Base-by-base conservation (phyloP, 257 asterid genomes). In the Gentiana dahurica region DNA sequence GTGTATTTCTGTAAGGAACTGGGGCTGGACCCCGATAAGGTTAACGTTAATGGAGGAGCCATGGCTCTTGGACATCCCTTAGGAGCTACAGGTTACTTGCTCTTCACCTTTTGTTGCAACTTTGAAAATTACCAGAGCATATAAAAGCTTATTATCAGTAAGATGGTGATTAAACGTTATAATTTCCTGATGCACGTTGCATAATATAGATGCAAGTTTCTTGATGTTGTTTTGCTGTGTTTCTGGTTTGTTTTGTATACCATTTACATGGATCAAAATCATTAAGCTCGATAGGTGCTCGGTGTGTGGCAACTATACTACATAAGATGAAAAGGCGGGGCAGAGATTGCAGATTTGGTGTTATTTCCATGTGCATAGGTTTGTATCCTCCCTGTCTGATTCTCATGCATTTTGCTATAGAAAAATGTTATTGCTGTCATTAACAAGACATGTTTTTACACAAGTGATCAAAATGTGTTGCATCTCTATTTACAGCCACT, bases 311-410 rank as follows among this genome's bases (percentile, higher is more conserved):
- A 43, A 90, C 97, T 6, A 58, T 90, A 35, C 84, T 90, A 33
- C 71, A 90, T 60, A 96, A 90, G 74, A 90, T 90, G 97, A 86
- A 84, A 72, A 95, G 96, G 0, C 80, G 94, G 56, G 96, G 97
- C 44, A 86, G 70, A 63, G 96, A 77, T 57, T 78, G 90, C 59
- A 90, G 95, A 51, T 90, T 70, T 74, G 97, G 97, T 39, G 91
- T 90, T 60, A 75, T 90, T 65, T 86, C 96, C 45, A 90, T 90
- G 97, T 90, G 97, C 83, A 90, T 90, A 77, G 97, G 97, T 85
- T 53, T 33, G 34, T 72, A 32, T 45, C 11, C 45, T 51, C 50
- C 4, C 5, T 54, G 3, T n/a, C 51, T 61, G 59, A 12, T 48
- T 58, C 34, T 51, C 49, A 4, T 45, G 24, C 39, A 36, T 15